These are phyloP conservation scores for Yamadazyma tumulicola DNA, from an alignment of 805 yeast species.

Conservation along the genomic window DNA sequence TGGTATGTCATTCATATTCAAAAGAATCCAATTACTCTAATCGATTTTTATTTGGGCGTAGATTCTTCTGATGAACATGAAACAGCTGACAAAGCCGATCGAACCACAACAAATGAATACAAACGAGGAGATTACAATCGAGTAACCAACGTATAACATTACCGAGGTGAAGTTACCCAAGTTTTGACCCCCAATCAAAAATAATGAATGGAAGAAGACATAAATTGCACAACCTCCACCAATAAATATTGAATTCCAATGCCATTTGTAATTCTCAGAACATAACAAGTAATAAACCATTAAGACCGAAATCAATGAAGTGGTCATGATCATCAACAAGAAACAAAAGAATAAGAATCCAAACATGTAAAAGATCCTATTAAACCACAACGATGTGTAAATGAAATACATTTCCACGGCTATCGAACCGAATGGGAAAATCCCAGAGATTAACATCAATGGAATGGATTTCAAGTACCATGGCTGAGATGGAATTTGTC, in stretches of 20 bases:
- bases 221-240: constrained; percentile 89
- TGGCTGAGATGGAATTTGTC: constrained; percentile 93
- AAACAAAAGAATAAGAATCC: constrained; percentile 92
- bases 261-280: constrained; percentile 94
- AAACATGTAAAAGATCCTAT: constrained; percentile 93
- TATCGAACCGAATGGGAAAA: constrained; percentile 92
- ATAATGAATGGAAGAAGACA: constrained; percentile 77
- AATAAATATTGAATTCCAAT: constrained; percentile 85
- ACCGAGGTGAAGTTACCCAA: constrained; percentile 74
- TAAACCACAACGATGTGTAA: constrained; percentile 88
- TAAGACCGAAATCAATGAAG: constrained; percentile 74
- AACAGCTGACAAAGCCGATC: constrained; percentile 74
- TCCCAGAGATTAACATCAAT: constrained; percentile 73
- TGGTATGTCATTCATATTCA: no score
- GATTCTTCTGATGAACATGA: constrained; percentile 72
- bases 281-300: constrained; percentile 82
- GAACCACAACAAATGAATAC: constrained; percentile 85
- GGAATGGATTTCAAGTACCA: constrained; percentile 70
- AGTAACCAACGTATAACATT: constrained; percentile 80
- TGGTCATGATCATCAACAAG: constrained; percentile 75
- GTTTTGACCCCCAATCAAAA: constrained; percentile 60
- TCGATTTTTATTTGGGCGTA: constrained; percentile 87
- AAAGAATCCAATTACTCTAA: constrained; percentile 12
- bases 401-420: constrained; percentile 94
- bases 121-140: constrained; percentile 62